Conservation (phyloP, 352 stramenopile species). For the Poterioochromonas sp. region DNA sequence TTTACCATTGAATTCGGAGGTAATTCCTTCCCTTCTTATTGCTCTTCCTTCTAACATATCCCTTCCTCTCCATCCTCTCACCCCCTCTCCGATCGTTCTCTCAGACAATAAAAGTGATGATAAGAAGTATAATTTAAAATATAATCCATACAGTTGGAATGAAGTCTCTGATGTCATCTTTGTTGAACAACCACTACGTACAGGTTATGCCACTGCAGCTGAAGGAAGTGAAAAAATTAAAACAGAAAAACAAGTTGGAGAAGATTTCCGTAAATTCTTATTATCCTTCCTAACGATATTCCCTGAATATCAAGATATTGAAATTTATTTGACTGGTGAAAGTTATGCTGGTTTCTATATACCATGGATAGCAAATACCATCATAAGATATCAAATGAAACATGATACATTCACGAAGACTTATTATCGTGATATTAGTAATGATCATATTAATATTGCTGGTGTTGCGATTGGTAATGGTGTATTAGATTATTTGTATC, state of each 20-base stretch:
- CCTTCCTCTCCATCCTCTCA: background rate
- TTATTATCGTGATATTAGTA: background rate
- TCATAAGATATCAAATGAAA: background rate
- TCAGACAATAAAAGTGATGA: background rate
- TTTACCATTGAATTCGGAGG: background rate
- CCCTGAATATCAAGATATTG: background rate
- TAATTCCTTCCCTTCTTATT: no score
- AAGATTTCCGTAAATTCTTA: constrained; percentile 8
- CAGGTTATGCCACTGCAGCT: constrained; percentile 1
- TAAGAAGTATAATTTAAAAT: background rate
- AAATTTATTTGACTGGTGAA: constrained; percentile 8
- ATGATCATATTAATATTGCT: background rate
- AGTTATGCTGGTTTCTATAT: constrained; percentile 27
- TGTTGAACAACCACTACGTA: constrained; percentile 22
- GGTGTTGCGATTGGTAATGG: constrained; percentile 27
- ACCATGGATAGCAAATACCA: constrained; percentile 7
- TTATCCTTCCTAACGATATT: background rate
- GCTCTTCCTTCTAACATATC: background rate
- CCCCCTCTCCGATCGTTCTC: background rate
- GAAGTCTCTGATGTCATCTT: constrained; percentile 4
- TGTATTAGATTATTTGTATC: background rate
- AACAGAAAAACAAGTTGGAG: background rate
- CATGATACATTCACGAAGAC: background rate
- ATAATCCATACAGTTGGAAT: constrained; percentile 23
- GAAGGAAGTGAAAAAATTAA: background rate